Base-by-base conservation (phyloP, 202 grass and related monocot genomes). In the Musa balbisiana region DNA sequence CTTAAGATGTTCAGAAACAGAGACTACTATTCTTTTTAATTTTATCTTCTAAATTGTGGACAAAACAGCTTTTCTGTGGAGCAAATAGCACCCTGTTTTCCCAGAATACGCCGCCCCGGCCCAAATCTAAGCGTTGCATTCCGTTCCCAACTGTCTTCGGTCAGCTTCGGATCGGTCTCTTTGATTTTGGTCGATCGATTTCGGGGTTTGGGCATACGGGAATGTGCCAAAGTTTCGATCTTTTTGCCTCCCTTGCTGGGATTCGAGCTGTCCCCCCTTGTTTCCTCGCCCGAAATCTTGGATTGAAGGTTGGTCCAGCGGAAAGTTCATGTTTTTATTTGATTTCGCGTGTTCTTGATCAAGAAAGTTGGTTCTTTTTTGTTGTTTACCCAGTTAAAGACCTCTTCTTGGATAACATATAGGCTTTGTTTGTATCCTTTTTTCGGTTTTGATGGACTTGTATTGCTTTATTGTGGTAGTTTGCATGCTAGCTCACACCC, bases 91-190 rank as follows among this genome's bases (percentile, higher is more conserved):
- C 82, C 75, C 80, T 73, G 73, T 60, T 80, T 82, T 72, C 83
- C 51, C 65, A 49, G 58, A 83, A 68, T 78, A 73, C 29, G 14
- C 2, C 33, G 52, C 74, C 77, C 74, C 62, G 33, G n/a, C 2
- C 17, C 29, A 85, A 78, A 78, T 62, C 70, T 85, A 78, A 76
- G 80, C 78, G 75, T 51, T 60, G 80, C 83, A 78, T 76, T 69
- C 65, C 76, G 78, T 84, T 85, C 83, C 83, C 83, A 79, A 88
- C 84, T 83, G 83, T 68, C 75, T 19, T 76, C 82, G 76, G 76
- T 84, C 75, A 27, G 65, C 74, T 80, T 68, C 56, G 67, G 53
- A 56, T 75, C 16, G 68, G 69, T 52, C 29, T 73, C 74, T 59
- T 73, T 54, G 79, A 69, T 33, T 87, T 73, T 83, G 75, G 76